A percentile compares a stretch with the other conserved stretches of the same genome.
phyloP scores from a whole-genome alignment of 495 filamentous ascomycete species.

The Neurospora sp. region DNA sequence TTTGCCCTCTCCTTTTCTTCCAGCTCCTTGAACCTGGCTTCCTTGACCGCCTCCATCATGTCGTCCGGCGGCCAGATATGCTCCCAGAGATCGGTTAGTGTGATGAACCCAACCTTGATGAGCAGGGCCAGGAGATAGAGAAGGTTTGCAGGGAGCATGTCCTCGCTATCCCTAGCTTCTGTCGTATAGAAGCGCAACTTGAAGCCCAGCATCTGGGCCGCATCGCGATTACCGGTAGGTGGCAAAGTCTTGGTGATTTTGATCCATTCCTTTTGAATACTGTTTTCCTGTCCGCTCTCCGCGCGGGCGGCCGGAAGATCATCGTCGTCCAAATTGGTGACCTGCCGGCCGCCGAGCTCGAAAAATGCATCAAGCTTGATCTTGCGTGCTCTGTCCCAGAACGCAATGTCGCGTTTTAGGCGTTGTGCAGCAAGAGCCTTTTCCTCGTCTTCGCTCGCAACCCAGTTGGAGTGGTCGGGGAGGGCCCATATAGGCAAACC shows the following conservation, averaged over 20 bases:
- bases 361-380: conserved; percentile 78
- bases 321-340: conserved; percentile 40
- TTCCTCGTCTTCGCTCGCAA: conserved; percentile 55
- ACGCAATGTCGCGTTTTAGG: conserved; percentile 56
- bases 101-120: conserved; percentile 96
- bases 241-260: conserved; percentile 68
- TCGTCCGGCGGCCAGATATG: conserved; percentile 84
- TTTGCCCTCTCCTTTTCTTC: conserved; percentile 61
- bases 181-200: conserved; percentile 91
- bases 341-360: conserved; percentile 58
- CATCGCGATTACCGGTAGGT: conserved; percentile 75
- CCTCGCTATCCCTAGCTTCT: conserved; percentile 51
- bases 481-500: conserved; percentile 75
- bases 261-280: conserved; percentile 59
- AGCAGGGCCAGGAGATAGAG: conserved; percentile 83
- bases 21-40: conserved; percentile 62
- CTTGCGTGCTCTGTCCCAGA: conserved; percentile 73
- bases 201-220: conserved; percentile 92
- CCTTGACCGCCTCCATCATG: conserved; percentile 60
- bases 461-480: conserved; percentile 51
- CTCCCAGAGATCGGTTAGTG: conserved; percentile 83
- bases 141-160: conserved; percentile 76
- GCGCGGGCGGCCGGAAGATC: conserved; percentile 34
- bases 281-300: conserved; percentile 32
- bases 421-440: conserved; percentile 37